Conservation (phyloP, 2,329 filamentous ascomycete genomes). For the Alternaria gaisen region DNA sequence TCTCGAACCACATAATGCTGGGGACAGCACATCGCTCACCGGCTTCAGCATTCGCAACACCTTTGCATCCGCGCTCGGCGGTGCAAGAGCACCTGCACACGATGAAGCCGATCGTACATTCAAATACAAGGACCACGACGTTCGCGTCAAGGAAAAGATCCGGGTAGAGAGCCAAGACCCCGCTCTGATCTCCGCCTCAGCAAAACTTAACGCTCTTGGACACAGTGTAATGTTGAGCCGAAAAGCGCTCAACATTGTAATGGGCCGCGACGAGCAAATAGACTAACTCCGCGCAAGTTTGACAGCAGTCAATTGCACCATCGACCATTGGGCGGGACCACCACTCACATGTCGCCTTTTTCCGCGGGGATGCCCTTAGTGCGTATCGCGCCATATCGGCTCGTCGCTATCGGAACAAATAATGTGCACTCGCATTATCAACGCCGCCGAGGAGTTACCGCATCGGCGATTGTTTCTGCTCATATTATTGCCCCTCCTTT, state of each 20-base stretch:
- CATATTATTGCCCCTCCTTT: constrained; percentile 14
- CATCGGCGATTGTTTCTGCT: constrained; percentile 15
- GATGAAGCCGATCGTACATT: constrained; percentile 81
- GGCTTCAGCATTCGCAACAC: constrained; percentile 66
- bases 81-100: constrained; percentile 52
- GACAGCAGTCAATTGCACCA: constrained; percentile 21
- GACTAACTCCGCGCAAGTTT: constrained; percentile 29
- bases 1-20: constrained; percentile 63
- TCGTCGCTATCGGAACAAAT: constrained; percentile 48
- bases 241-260: constrained; percentile 77
- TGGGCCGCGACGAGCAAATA: constrained; percentile 67
- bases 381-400: constrained; percentile 32
- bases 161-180: constrained; percentile 90
- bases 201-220: constrained; percentile 81
- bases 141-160: constrained; percentile 89
- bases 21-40: constrained; percentile 42
- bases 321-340: constrained; percentile 17
- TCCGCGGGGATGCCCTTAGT: constrained; percentile 30
- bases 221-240: constrained; percentile 75
- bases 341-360: constrained; percentile 22
- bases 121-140: constrained; percentile 72
- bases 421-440: constrained; percentile 29
- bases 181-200: constrained; percentile 80
- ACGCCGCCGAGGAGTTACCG: constrained; percentile 21
- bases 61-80: constrained; percentile 59